phyloP scores from a whole-genome alignment of 2,329 filamentous ascomycete genomes.

The Sporothrix protearum region DNA sequence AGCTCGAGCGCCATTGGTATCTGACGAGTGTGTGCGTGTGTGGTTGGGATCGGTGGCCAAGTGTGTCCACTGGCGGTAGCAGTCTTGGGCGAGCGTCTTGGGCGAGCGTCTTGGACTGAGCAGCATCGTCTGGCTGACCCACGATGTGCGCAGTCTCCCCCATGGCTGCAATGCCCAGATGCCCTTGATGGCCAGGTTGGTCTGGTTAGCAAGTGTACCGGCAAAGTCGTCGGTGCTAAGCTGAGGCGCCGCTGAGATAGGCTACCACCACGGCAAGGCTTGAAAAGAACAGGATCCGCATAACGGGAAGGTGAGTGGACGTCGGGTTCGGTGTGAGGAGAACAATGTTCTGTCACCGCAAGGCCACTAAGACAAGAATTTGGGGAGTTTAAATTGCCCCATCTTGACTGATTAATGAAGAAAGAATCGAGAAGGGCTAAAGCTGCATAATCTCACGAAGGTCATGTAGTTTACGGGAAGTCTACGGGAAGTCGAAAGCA shows the following conservation, averaged over 20 bases:
- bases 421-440: background rate
- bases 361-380: background rate
- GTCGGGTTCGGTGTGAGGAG: background rate
- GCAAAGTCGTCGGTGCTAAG: conserved; percentile 74
- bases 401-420: background rate
- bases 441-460: background rate
- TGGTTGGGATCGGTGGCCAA: conserved; percentile 59
- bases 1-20: conserved; percentile 67
- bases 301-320: background rate
- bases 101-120: background rate
- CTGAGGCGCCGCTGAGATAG: background rate
- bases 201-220: conserved; percentile 69
- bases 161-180: conserved; percentile 78
- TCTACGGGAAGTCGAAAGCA: too few species aligned
- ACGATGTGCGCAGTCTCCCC: conserved; percentile 51
- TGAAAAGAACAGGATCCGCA: background rate
- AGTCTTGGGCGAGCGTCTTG: background rate
- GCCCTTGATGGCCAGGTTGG: conserved; percentile 71
- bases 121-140: conserved; percentile 45
- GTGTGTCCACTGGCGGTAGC: conserved; percentile 14
- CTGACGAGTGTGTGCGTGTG: conserved; percentile 66
- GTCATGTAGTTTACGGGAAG: background rate
- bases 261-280: background rate
- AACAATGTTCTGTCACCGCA: background rate
- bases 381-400: background rate